Percentiles rank a stretch among this genome's conserved stretches.
Evolutionary conservation across 139 green algal genomes (phyloP).

Genomic region (Gonium pectorale): DNA sequence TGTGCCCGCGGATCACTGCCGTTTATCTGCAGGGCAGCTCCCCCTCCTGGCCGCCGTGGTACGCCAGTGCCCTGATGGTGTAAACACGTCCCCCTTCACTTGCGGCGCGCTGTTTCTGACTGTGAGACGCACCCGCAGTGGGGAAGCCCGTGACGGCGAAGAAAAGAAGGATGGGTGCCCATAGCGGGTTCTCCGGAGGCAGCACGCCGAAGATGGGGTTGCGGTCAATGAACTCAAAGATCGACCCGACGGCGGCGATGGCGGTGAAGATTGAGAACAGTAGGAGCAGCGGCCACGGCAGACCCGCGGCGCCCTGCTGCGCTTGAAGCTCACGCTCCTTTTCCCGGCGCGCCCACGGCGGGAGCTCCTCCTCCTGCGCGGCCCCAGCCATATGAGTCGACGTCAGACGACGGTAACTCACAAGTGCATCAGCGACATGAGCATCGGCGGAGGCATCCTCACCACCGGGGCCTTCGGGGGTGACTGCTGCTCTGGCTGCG

Average conservation of each 20-base stretch:
- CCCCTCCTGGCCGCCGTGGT: no score
- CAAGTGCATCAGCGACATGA: no score
- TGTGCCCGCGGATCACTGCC: no score
- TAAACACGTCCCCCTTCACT: no score
- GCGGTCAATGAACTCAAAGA: constrained; percentile 72
- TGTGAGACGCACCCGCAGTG: constrained; percentile 68
- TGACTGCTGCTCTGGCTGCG: constrained; percentile 9
- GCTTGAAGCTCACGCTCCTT: constrained; percentile 74
- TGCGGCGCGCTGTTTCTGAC: no score
- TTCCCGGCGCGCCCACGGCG: constrained; percentile 85
- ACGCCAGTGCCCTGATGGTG: no score
- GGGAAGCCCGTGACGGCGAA: constrained; percentile 88
- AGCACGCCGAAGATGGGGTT: constrained; percentile 77
- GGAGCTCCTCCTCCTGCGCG: constrained; percentile 65
- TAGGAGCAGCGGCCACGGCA: constrained; percentile 86
- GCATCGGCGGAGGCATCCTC: no score
- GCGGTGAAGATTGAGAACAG: constrained; percentile 79
- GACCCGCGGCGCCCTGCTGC: constrained; percentile 28
- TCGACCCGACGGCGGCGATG: constrained; percentile 83
- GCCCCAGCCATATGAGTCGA: no score
- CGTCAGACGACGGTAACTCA: no score
- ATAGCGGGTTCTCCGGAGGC: constrained; percentile 75
- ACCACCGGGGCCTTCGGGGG: constrained; percentile 20
- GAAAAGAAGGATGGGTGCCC: constrained; percentile 79
- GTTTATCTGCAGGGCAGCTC: no score